Evolutionary conservation across 495 filamentous ascomycete genomes (phyloP).

Genomic region (Hypoxylon fuscum): DNA sequence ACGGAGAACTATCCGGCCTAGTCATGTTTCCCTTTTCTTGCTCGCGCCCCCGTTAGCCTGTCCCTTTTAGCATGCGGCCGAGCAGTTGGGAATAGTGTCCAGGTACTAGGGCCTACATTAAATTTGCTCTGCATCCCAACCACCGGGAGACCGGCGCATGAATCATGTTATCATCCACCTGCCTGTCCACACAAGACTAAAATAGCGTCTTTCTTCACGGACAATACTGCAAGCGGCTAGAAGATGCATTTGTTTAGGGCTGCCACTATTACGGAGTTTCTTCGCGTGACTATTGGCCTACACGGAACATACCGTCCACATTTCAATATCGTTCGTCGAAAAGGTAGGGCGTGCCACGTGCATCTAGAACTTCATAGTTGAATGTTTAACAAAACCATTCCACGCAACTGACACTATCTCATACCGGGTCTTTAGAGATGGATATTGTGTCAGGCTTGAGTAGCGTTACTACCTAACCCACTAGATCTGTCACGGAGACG

Average conservation of each 20-base stretch:
- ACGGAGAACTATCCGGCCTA: constrained; percentile 19
- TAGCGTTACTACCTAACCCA: too few species aligned
- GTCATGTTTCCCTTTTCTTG: neutral
- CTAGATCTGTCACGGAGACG: too few species aligned
- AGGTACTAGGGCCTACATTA: constrained; percentile 8
- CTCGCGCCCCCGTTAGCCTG: too few species aligned
- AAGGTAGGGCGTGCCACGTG: neutral
- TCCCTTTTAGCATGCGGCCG: constrained; percentile 7
- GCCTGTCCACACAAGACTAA: constrained; percentile 21
- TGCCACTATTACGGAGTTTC: constrained; percentile 5
- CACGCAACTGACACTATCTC: constrained; percentile 7
- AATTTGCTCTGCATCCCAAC: constrained; percentile 16
- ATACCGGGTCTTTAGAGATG: neutral
- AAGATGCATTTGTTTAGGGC: constrained; percentile 18
- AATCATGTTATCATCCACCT: constrained; percentile 37
- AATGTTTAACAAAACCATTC: neutral
- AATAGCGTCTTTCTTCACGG: constrained; percentile 16
- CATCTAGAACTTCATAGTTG: too few species aligned
- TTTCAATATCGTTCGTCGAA: neutral
- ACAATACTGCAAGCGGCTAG: constrained; percentile 22
- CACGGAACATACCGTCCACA: constrained; percentile 5
- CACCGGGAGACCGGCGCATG: constrained; percentile 14
- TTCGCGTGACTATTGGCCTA: constrained; percentile 14
- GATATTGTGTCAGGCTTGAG: neutral
- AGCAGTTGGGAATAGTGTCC: constrained; percentile 13